Base-by-base conservation (phyloP, 2,329 filamentous ascomycete genomes). In the Pestalotiopsis sp. region DNA sequence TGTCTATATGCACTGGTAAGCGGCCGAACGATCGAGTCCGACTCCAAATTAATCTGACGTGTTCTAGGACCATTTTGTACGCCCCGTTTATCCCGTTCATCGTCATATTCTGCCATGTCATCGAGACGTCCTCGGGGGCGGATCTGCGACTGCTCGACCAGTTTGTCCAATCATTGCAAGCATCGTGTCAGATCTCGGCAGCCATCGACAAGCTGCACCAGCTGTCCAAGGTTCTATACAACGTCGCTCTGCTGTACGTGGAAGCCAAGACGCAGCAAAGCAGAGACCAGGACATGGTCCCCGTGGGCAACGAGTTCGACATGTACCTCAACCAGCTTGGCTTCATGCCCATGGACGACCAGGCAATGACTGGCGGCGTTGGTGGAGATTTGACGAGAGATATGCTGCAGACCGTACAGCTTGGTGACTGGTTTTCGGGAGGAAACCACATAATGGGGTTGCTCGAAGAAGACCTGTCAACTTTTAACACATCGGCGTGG, bases 221-320 rank as follows among this genome's bases (percentile, higher is more conserved):
- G 31, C 81, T 91, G 14, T 90, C 88, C 71, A 83, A 87, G 61
- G 84, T 89, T 2, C 84, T 91, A 64, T 84, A 86, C 71, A 87
- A 83, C 45, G 85, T 91, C 7, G 88, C 88, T 0, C 82, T 84
- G 45, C 80, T 89, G 4, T 91, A 90, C 71, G 81, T 90, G 17
- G 86, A 90, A 73, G 85, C 87, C 2, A 87, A 86, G 65, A 77
- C 76, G 25, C 73, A 73, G 61, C 74, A 78, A 69, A 76, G 81
- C 79, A 71, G 81, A 68, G 77, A 72, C 45, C 75, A 69, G 38
- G 71, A 73, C 36, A 73, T 75, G 68, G 75, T 72, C 9, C 73
- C 73, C 7, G 72, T 76, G 11, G 74, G 77, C 1, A 75, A 73
- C 65, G 77, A 79, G 74, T 79, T 79, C 58, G 76, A 79, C 52